Evolutionary conservation across 192 early-diverging fungal species (phyloP).

Genomic region (Backusella morwellensis): DNA sequence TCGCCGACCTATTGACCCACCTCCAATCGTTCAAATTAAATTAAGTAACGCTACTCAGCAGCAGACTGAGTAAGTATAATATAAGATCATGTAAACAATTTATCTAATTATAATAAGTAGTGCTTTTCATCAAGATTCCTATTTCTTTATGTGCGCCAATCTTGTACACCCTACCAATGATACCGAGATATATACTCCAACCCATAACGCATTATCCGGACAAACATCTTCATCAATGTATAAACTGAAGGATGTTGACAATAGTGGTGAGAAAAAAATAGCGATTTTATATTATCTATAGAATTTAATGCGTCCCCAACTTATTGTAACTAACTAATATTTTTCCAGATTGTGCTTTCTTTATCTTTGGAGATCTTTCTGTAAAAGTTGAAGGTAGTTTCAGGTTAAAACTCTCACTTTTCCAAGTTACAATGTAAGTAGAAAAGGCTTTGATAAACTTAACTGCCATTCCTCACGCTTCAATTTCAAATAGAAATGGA

Average conservation of each 20-base stretch:
- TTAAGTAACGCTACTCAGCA: slow-evolving; percentile 5
- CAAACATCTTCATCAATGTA: slow-evolving; percentile 90
- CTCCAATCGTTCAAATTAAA: slow-evolving; percentile 31
- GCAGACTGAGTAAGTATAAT: slow-evolving; percentile 16
- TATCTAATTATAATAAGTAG: slow-evolving; percentile 9
- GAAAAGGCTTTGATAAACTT: background rate
- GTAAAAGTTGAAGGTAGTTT: slow-evolving; percentile 82
- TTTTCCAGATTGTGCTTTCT: slow-evolving; percentile 78
- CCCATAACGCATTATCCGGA: slow-evolving; percentile 82
- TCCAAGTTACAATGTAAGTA: slow-evolving; percentile 71
- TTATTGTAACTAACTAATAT: background rate
- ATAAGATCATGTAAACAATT: background rate
- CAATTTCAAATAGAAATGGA: background rate
- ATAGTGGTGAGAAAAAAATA: slow-evolving; percentile 37
- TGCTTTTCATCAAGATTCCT: slow-evolving; percentile 71
- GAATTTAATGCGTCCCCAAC: background rate
- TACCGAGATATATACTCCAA: slow-evolving; percentile 68
- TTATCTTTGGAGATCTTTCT: slow-evolving; percentile 93
- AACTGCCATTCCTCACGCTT: background rate
- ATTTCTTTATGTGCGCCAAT: slow-evolving; percentile 94
- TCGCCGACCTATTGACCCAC: slow-evolving; percentile 31
- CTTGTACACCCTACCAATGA: slow-evolving; percentile 73
- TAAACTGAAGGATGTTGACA: slow-evolving; percentile 80
- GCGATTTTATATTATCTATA: background rate
- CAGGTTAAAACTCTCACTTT: slow-evolving; percentile 78